Conservation (phyloP, 192 early-diverging fungal genomes). For the Rhizophagus clarus region DNA sequence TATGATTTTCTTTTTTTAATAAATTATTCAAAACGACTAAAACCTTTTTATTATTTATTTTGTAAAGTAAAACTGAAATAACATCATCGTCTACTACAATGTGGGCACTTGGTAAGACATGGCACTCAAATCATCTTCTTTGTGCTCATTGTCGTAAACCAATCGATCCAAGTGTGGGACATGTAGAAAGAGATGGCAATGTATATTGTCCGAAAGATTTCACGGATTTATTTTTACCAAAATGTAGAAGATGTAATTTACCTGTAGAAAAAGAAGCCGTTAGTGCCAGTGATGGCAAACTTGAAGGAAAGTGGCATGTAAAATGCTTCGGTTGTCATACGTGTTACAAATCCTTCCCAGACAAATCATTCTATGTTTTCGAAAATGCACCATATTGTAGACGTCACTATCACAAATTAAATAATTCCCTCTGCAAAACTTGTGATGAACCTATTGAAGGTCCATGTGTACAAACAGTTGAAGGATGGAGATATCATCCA, state of each 20-base stretch:
- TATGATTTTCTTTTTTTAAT: neutral
- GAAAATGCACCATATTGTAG: constrained; percentile 82
- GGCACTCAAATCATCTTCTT: constrained; percentile 65
- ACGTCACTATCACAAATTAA: constrained; percentile 85
- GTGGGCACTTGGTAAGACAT: constrained; percentile 66
- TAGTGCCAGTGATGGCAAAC: constrained; percentile 68
- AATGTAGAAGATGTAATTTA: constrained; percentile 62
- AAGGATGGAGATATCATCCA: constrained; percentile 86
- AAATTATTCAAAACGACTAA: neutral
- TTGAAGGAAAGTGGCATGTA: constrained; percentile 71
- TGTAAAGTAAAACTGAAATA: constrained; percentile 35
- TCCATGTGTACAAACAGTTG: constrained; percentile 84
- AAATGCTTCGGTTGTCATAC: constrained; percentile 76
- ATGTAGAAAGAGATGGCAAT: constrained; percentile 62
- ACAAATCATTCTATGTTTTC: constrained; percentile 89
- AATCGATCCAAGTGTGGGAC: constrained; percentile 53
- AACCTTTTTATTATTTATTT: neutral
- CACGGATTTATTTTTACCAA: constrained; percentile 63
- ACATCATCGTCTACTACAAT: constrained; percentile 44
- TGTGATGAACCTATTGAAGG: constrained; percentile 88
- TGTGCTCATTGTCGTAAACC: constrained; percentile 69
- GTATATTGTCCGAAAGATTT: constrained; percentile 75
- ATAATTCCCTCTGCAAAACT: constrained; percentile 78
- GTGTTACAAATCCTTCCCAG: constrained; percentile 70
- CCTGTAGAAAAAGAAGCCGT: constrained; percentile 74